phyloP scores from a whole-genome alignment of 2,329 filamentous ascomycete genomes.

The Biscogniauxia mediterranea region DNA sequence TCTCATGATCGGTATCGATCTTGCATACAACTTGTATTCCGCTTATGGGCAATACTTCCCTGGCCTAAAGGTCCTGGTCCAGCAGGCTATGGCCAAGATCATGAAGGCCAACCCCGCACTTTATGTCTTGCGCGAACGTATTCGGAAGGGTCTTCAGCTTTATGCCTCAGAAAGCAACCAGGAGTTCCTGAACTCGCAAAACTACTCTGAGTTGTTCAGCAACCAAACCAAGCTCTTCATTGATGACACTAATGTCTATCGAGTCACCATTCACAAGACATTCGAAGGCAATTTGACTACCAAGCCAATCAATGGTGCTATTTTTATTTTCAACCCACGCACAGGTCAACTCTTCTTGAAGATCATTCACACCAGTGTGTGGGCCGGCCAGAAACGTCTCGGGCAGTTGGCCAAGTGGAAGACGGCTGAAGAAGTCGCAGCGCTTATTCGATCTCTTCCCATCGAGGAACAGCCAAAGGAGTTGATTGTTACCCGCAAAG shows the following conservation, averaged over 20 bases:
- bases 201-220: constrained; percentile 98
- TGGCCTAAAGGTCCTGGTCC: constrained; percentile 88
- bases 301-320: constrained; percentile 98
- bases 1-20: constrained; percentile 95
- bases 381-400: constrained; percentile 98
- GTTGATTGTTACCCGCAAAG: constrained; percentile 96
- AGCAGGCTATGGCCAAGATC: constrained; percentile 99
- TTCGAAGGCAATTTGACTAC: constrained; percentile 99
- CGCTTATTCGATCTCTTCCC: constrained; percentile 89
- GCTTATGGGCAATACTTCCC: constrained; percentile 99
- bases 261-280: constrained; percentile 99
- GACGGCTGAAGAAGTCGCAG: constrained; percentile 98
- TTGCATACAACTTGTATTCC: constrained; percentile 97
- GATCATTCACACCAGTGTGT: constrained; percentile 99
- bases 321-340: constrained; percentile 99
- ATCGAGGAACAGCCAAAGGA: constrained; percentile 99
- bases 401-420: constrained; percentile 99
- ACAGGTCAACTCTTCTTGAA: constrained; percentile 97
- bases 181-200: constrained; percentile 98
- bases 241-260: constrained; percentile 98
- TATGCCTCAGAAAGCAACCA: constrained; percentile 99
- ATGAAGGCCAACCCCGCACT: constrained; percentile 99
- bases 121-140: constrained; percentile 95
- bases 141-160: constrained; percentile 94
- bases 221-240: constrained; percentile 99